phyloP scores from a whole-genome alignment of 1,284 basidiomycete species.

The Sporisorium graminicola region DNA sequence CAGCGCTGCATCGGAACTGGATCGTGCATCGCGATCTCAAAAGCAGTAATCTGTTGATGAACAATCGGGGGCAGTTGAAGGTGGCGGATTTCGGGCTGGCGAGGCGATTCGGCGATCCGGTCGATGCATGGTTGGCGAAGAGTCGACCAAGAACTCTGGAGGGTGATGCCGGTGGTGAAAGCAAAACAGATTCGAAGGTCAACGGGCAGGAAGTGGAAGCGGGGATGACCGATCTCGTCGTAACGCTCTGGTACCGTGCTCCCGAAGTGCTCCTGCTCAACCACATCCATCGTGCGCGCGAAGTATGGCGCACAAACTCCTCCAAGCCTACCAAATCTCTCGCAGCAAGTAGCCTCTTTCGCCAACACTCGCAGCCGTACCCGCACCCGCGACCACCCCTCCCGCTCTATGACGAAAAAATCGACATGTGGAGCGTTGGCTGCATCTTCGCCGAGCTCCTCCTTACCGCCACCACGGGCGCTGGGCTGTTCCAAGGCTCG shows the following conservation, averaged over 20 bases:
- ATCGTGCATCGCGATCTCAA: constrained; percentile 97
- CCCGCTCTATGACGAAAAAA: constrained; percentile 56
- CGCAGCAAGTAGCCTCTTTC: neutral
- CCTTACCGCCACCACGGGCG: constrained; percentile 74
- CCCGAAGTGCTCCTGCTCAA: constrained; percentile 27
- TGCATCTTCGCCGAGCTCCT: constrained; percentile 98
- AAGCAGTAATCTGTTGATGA: constrained; percentile 97
- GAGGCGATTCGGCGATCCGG: constrained; percentile 91
- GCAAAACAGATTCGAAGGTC: neutral
- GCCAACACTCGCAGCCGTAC: neutral
- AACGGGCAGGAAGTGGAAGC: constrained; percentile 72
- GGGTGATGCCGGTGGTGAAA: neutral
- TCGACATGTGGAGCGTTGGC: constrained; percentile 84
- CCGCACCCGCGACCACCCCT: neutral
- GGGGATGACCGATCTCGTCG: constrained; percentile 95
- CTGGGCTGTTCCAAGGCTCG: constrained; percentile 95
- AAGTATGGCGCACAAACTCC: neutral
- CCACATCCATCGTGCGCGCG: constrained; percentile 1
- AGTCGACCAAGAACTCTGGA: neutral
- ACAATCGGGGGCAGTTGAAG: constrained; percentile 97
- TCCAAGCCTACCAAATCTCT: neutral
- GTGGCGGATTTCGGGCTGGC: constrained; percentile 99
- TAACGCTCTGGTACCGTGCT: constrained; percentile 98
- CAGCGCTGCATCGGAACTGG: constrained; percentile 94
- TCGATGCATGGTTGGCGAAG: constrained; percentile 66